These are phyloP conservation scores for Ammopiptanthus mongolicus DNA, from an alignment of 306 rosid species.

Conservation along the genomic window DNA sequence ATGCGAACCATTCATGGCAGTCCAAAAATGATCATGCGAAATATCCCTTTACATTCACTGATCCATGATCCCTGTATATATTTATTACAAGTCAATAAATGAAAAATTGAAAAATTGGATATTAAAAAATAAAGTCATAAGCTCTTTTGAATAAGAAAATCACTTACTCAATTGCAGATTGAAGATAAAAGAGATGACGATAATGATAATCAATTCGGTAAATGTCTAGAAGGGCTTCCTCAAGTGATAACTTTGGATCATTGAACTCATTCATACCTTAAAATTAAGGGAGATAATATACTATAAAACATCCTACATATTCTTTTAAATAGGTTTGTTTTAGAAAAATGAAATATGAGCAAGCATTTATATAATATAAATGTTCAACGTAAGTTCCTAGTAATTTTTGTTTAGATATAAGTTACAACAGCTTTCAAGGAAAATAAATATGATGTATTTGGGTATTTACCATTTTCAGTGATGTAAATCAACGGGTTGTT, in stretches of 20 bases:
- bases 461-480: conserved; percentile 52
- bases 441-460: background rate
- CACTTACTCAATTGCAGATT: conserved; percentile 43
- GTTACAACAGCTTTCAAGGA: background rate
- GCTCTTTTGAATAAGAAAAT: background rate
- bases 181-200: conserved; percentile 46
- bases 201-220: conserved; percentile 42
- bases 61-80: conserved; percentile 33
- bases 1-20: conserved; percentile 47
- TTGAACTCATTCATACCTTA: conserved; percentile 47
- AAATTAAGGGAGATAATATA: background rate
- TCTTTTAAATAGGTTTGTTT: too few relatives aligned
- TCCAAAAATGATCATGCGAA: conserved; percentile 59
- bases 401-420: too few relatives aligned
- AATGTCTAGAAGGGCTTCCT: conserved; percentile 40
- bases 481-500: conserved; percentile 49
- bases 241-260: conserved; percentile 28
- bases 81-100: background rate
- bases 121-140: background rate
- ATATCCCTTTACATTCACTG: conserved; percentile 52
- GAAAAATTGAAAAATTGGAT: background rate
- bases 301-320: too few relatives aligned
- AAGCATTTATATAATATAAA: too few relatives aligned
- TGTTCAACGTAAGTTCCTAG: too few relatives aligned
- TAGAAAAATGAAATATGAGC: too few relatives aligned